Percentiles rank a stretch among this genome's conserved stretches.
Conservation (phyloP, 2,329 filamentous ascomycete species). For the Phialophora expanda region DNA sequence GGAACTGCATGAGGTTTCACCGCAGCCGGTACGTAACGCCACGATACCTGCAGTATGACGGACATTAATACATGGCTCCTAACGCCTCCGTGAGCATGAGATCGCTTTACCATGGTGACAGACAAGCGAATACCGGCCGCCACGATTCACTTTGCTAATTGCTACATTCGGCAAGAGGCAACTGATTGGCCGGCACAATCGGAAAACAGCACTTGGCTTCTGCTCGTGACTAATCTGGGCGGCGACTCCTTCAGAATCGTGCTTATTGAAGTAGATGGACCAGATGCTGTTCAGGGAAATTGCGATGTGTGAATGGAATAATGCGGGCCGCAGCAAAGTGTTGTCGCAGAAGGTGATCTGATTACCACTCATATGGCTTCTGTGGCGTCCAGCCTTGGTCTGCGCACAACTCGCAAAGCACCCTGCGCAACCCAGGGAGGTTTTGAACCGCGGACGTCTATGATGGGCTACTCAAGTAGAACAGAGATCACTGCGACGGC, state of each 20-base stretch:
- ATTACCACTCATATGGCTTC: neutral
- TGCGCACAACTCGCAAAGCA: neutral
- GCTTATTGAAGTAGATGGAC: neutral
- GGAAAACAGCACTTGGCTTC: neutral
- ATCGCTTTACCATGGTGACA: neutral
- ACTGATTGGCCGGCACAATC: neutral
- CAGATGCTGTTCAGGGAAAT: conserved; percentile 8
- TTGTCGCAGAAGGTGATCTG: neutral
- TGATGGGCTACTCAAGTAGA: neutral
- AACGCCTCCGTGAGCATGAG: neutral
- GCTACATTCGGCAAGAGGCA: conserved; percentile 22
- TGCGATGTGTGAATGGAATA: neutral
- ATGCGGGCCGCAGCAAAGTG: neutral
- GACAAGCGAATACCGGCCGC: neutral
- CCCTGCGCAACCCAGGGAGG: neutral
- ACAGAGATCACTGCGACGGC: neutral
- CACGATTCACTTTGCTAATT: conserved; percentile 6
- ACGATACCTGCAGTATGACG: neutral
- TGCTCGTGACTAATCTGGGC: conserved; percentile 5
- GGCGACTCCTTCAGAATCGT: neutral
- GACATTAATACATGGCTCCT: neutral
- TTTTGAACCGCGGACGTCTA: neutral
- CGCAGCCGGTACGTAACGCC: neutral
- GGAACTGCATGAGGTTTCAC: too few relatives aligned
- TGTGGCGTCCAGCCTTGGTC: neutral